Evolutionary conservation across 2,329 filamentous ascomycete genomes (phyloP).

Genomic region (Scedosporium apiospermum): DNA sequence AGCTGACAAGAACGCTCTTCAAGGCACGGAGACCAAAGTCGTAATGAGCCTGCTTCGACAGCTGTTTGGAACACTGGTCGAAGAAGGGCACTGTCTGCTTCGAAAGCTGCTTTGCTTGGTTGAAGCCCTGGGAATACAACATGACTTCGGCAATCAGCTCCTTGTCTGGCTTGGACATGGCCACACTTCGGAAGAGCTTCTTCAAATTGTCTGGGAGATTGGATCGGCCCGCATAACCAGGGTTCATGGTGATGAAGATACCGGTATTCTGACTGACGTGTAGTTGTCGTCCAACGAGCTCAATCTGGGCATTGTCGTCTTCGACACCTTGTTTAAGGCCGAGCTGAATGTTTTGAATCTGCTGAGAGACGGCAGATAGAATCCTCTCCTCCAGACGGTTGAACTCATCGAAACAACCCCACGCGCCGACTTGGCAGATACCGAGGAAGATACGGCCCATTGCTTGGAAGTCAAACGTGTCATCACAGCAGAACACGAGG

Average conservation of each 20-base stretch:
- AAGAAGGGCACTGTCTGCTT: constrained; percentile 98
- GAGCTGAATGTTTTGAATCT: constrained; percentile 98
- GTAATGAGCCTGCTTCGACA: constrained; percentile 97
- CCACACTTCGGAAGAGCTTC: constrained; percentile 97
- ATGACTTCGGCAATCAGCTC: constrained; percentile 99
- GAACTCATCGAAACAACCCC: constrained; percentile 99
- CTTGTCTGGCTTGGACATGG: constrained; percentile 99
- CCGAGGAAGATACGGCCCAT: constrained; percentile 99
- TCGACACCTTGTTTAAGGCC: constrained; percentile 78
- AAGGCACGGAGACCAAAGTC: constrained; percentile 96
- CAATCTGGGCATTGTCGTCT: constrained; percentile 81
- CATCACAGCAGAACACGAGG: constrained; percentile 97
- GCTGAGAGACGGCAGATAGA: constrained; percentile 93
- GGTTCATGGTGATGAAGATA: constrained; percentile 99
- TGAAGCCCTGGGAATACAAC: constrained; percentile 99
- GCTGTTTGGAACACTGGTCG: constrained; percentile 68
- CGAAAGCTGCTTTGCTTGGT: constrained; percentile 85
- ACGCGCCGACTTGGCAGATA: constrained; percentile 97
- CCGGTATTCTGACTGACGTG: constrained; percentile 88
- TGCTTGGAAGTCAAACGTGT: constrained; percentile 98
- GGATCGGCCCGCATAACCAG: constrained; percentile 93
- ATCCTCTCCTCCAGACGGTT: constrained; percentile 98
- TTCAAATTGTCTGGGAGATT: constrained; percentile 98
- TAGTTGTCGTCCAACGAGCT: constrained; percentile 84
- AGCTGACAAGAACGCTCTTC: constrained; percentile 98